A percentile compares a stretch with the other conserved stretches of the same genome.
Conservation (phyloP, 805 yeast species). For the Ogataea saltuana region DNA sequence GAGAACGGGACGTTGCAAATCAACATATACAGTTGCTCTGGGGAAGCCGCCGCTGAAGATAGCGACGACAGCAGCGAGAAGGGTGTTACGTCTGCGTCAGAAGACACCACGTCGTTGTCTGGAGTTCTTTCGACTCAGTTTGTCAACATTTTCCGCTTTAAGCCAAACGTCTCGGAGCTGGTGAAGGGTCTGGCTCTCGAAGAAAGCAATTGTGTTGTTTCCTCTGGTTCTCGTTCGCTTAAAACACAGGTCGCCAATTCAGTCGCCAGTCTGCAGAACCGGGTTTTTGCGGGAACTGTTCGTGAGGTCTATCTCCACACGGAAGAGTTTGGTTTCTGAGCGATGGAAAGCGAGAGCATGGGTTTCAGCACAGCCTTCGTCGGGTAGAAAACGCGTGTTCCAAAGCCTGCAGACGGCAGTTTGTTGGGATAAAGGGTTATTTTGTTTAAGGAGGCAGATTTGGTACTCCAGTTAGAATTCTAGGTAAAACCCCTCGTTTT, state of each 20-base stretch:
- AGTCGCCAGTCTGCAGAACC: slow-evolving; percentile 43
- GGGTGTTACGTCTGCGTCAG: too few species aligned
- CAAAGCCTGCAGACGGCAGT: too few species aligned
- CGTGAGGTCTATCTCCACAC: slow-evolving; percentile 53
- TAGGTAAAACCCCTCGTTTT: too few species aligned
- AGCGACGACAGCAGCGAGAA: not conserved
- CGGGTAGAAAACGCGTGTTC: too few species aligned
- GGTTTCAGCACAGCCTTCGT: too few species aligned
- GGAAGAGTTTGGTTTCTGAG: slow-evolving; percentile 49
- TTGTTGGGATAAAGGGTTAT: too few species aligned
- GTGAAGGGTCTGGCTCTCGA: slow-evolving; percentile 31
- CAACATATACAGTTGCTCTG: slow-evolving; percentile 18
- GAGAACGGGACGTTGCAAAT: slow-evolving; percentile 14
- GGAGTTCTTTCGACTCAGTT: too few species aligned
- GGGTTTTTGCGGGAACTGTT: slow-evolving; percentile 29
- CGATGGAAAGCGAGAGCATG: not conserved
- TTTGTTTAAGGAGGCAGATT: too few species aligned
- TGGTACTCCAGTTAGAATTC: too few species aligned
- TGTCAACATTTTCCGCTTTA: slow-evolving; percentile 9
- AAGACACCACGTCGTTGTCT: too few species aligned
- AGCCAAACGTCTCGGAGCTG: slow-evolving; percentile 17
- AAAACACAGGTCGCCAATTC: slow-evolving; percentile 41
- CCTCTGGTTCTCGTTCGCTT: slow-evolving; percentile 47
- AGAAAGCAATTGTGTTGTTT: slow-evolving; percentile 42
- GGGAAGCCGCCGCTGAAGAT: not conserved